These are phyloP conservation scores for Calonectria honghensis DNA, from an alignment of 2,329 filamentous ascomycete species.

Conservation along the genomic window DNA sequence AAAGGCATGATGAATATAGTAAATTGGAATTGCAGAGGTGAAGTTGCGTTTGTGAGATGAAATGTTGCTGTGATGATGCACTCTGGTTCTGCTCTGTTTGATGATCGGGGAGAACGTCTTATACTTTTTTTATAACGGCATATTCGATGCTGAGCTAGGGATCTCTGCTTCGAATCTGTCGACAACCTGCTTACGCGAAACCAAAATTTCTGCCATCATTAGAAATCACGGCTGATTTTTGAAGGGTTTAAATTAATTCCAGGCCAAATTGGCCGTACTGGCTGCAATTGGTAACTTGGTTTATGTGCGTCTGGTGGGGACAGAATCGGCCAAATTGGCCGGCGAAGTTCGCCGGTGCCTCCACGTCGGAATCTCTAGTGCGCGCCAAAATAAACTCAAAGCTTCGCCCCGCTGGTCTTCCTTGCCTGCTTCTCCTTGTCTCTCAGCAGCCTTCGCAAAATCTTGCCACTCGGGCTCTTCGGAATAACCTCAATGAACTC, in stretches of 20 bases:
- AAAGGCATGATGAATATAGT: slow-evolving; percentile 35
- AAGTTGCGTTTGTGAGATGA: not conserved
- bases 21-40: not conserved
- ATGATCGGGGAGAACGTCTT: not conserved
- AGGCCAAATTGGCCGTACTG: slow-evolving; percentile 22
- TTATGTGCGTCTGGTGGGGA: not conserved
- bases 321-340: not conserved
- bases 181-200: not conserved
- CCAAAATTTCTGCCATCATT: not conserved
- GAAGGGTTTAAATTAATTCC: not conserved
- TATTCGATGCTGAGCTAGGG: not conserved
- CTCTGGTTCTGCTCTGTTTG: not conserved
- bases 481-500: slow-evolving; percentile 80
- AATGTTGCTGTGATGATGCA: not conserved
- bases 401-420: slow-evolving; percentile 20
- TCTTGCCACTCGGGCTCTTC: slow-evolving; percentile 84
- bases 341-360: not conserved
- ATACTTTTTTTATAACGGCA: not conserved
- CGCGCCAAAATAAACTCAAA: not conserved
- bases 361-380: not conserved
- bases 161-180: not conserved
- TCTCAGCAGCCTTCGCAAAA: slow-evolving; percentile 79
- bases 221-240: not conserved
- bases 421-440: slow-evolving; percentile 74
- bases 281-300: not conserved